A percentile compares a stretch with the other conserved stretches of the same genome.
Evolutionary conservation across 2,329 filamentous ascomycete genomes (phyloP).

Genomic region (Sarocladiaceae sp.): DNA sequence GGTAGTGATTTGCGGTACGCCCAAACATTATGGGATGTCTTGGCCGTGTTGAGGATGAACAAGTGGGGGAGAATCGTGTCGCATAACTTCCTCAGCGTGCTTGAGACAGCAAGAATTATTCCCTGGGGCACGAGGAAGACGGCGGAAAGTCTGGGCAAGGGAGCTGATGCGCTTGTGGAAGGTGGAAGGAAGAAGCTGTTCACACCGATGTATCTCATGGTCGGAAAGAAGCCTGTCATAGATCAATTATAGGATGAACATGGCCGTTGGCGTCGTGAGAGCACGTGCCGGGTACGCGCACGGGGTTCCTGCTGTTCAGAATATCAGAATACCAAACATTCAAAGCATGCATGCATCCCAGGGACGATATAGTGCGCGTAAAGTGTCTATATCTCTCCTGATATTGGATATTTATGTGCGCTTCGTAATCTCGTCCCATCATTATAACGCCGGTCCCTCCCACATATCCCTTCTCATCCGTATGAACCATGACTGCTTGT

Average conservation of each 20-base stretch:
- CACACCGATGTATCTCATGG: slow-evolving; percentile 94
- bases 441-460: slow-evolving; percentile 50
- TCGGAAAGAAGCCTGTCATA: slow-evolving; percentile 76
- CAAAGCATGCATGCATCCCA: background rate
- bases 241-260: no score
- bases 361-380: background rate
- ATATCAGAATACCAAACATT: no score
- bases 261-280: no score
- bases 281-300: no score
- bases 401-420: background rate
- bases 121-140: slow-evolving; percentile 81
- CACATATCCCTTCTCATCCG: slow-evolving; percentile 74
- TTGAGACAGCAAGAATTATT: slow-evolving; percentile 66
- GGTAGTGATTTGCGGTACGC: slow-evolving; percentile 74
- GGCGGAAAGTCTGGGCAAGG: slow-evolving; percentile 70
- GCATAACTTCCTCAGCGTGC: slow-evolving; percentile 63
- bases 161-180: slow-evolving; percentile 73
- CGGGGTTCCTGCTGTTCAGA: no score
- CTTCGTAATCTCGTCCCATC: background rate
- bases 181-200: slow-evolving; percentile 81
- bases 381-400: background rate
- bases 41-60: slow-evolving; percentile 79
- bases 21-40: slow-evolving; percentile 63
- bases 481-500: slow-evolving; percentile 88
- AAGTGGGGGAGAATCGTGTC: slow-evolving; percentile 64